Conservation (phyloP, 140 eudicot species). For the Stevia rebaudiana region DNA sequence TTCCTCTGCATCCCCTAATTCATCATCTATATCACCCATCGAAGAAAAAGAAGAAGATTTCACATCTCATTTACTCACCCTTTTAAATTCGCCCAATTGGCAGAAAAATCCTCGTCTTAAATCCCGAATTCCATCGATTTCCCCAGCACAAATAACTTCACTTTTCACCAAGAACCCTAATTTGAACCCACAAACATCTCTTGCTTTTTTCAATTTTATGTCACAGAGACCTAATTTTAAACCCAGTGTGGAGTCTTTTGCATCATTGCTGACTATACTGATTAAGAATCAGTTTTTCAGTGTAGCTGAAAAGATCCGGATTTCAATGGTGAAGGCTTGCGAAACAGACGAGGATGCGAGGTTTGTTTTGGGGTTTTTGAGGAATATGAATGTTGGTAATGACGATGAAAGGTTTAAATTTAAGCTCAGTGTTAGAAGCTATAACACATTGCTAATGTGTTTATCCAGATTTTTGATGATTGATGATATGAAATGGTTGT, state of each 20-base stretch:
- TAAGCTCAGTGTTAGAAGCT: slow-evolving; percentile 54
- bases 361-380: slow-evolving; percentile 37
- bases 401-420: slow-evolving; percentile 28
- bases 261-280: slow-evolving; percentile 45
- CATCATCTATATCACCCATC: slow-evolving; percentile 4
- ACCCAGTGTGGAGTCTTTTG: slow-evolving; percentile 45
- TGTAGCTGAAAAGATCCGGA: slow-evolving; percentile 48
- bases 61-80: slow-evolving; percentile 32
- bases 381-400: slow-evolving; percentile 36
- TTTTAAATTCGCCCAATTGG: slow-evolving; percentile 58
- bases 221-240: slow-evolving; percentile 43
- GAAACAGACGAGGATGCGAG: slow-evolving; percentile 46
- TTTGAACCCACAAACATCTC: slow-evolving; percentile 56
- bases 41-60: slow-evolving; percentile 18
- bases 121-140: slow-evolving; percentile 36
- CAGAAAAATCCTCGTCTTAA: slow-evolving; percentile 50
- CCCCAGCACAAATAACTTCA: slow-evolving; percentile 41
- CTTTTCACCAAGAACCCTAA: slow-evolving; percentile 44
- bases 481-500: slow-evolving; percentile 64
- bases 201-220: slow-evolving; percentile 40
- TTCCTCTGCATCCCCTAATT: slow-evolving; percentile 15
- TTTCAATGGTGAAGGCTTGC: slow-evolving; percentile 63
- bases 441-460: slow-evolving; percentile 62
- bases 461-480: slow-evolving; percentile 56
- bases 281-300: slow-evolving; percentile 27